Evolutionary conservation across 768 basidiomycete genomes (phyloP).

Genomic region (Russula olivacea): DNA sequence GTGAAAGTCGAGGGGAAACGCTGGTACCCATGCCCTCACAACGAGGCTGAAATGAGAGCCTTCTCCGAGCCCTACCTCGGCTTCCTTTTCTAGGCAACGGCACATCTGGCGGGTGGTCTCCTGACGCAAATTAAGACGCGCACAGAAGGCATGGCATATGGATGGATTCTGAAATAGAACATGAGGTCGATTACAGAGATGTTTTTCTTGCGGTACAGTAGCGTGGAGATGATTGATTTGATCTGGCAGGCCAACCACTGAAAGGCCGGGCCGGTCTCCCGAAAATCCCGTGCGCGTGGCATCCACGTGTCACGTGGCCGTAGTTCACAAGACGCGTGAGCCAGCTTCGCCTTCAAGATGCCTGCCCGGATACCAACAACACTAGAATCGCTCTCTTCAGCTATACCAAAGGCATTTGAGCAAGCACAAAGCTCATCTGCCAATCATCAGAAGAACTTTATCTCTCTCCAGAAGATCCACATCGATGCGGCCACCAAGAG

Average conservation of each 20-base stretch:
- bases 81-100: conserved; percentile 20
- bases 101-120: not conserved
- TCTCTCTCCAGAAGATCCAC: conserved; percentile 77
- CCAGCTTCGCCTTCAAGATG: not conserved
- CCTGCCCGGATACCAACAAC: conserved; percentile 29
- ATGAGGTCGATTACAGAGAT: not conserved
- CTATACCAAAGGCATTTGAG: conserved; percentile 64
- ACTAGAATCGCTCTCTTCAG: conserved; percentile 30
- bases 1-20: conserved; percentile 23
- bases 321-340: not conserved
- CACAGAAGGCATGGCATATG: conserved; percentile 5
- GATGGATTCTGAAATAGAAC: not conserved
- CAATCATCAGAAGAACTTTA: conserved; percentile 87
- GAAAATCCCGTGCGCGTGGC: not conserved
- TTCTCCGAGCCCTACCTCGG: conserved; percentile 10
- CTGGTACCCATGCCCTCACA: conserved; percentile 25
- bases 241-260: not conserved
- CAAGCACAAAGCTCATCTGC: conserved; percentile 68
- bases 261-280: not conserved
- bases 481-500: conserved; percentile 50
- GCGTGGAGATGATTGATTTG: not conserved
- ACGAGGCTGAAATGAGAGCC: conserved; percentile 22
- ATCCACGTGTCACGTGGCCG: conserved; percentile 7
- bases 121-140: conserved; percentile 13
- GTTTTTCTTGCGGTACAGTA: not conserved